phyloP scores from a whole-genome alignment of 495 filamentous ascomycete genomes.

The Cairneyella variabilis region DNA sequence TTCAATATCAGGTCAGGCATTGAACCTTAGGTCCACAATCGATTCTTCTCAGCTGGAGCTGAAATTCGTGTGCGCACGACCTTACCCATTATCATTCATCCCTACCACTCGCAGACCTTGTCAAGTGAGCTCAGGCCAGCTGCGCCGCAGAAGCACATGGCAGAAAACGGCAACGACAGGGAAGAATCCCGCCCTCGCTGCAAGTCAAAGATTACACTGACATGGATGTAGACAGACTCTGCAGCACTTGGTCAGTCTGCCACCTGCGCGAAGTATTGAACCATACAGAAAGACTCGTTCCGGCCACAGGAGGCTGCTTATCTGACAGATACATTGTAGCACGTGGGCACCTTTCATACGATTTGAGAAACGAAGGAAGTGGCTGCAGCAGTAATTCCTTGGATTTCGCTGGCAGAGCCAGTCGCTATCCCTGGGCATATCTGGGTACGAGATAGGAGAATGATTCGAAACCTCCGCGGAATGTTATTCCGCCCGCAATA shows the following conservation, averaged over 20 bases:
- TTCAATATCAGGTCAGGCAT: neutral
- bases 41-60: neutral
- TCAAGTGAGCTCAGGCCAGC: neutral
- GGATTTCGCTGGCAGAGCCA: too few species aligned
- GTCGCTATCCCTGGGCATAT: too few species aligned
- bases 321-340: too few species aligned
- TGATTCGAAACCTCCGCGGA: too few species aligned
- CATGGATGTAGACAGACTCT: neutral
- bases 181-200: neutral
- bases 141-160: conserved; percentile 4
- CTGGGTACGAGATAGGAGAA: too few species aligned
- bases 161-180: neutral
- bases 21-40: neutral
- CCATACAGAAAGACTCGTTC: too few species aligned
- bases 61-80: neutral
- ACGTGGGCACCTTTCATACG: too few species aligned
- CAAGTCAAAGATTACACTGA: neutral
- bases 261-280: too few species aligned
- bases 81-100: neutral
- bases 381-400: too few species aligned
- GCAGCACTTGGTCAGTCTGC: neutral
- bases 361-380: too few species aligned
- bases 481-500: too few species aligned
- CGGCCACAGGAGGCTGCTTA: too few species aligned
- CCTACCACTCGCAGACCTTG: neutral